Evolutionary conservation across 352 stramenopile genomes (phyloP), one percentile per base, ranked within the genome.

Genomic region (Phytophthora multivora): DNA sequence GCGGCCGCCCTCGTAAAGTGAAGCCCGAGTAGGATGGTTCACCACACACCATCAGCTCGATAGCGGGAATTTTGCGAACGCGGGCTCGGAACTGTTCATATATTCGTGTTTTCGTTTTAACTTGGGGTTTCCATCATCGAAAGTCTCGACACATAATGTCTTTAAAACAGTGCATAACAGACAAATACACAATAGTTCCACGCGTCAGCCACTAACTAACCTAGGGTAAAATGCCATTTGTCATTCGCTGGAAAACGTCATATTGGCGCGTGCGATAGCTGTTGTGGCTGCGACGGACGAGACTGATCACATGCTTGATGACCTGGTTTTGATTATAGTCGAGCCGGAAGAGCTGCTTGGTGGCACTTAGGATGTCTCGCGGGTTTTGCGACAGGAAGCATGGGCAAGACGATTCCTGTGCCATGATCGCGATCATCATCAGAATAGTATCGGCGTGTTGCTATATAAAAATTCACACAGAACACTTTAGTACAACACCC

Each of bases 361-460:
- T 91, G 19, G 77, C 69, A 55, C 79, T 90, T 36, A 96, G 63
- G 23, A 95, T 79, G 59, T 90, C 83, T 19, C 74, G 73, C 35
- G 87, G 78, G 48, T 91, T 83, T 51, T 93, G 86, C 11, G 79
- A 89, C 10, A 92, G 62, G 59, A 99, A 99, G 76, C 96, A 99
- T 43, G 95, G 95, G 51, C 98, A 99, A 15, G 92, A 97, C 33
- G 94, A 98, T 54, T 98, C 84, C 25, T 97, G 85, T 5, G 95
- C 94, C 75, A 98, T 99, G 56, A 99, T 98, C 51, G 97, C 95
- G 51, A 99, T 97, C 68, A 99, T 91, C 53, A 97, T 95, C 26
- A 98, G 63, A 51, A 99, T 95, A 5, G 92, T 98, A 59, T 98
- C 85, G 25, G 82, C 82, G 53, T 99, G 83, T 91, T 92, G 83